A percentile compares a stretch with the other conserved stretches of the same genome.
phyloP scores from a whole-genome alignment of 306 rosid species.

The Arachis stenosperma region DNA sequence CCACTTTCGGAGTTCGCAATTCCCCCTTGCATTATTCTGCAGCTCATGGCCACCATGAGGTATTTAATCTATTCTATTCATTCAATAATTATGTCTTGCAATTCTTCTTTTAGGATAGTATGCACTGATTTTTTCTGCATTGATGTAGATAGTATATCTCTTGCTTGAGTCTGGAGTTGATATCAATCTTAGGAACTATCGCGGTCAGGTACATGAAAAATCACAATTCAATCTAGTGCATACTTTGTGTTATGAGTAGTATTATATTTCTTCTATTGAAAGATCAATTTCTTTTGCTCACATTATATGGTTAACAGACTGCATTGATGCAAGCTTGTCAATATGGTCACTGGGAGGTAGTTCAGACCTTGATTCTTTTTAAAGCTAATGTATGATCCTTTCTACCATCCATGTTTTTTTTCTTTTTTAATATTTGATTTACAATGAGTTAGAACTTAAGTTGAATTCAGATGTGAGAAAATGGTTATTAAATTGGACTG shows the following conservation, averaged over 20 bases:
- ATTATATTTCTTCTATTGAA: not conserved
- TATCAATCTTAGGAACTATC: conserved; percentile 88
- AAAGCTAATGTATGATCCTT: conserved; percentile 69
- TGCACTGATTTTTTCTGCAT: conserved; percentile 37
- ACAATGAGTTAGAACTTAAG: conserved; percentile 6
- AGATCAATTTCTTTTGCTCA: conserved; percentile 21
- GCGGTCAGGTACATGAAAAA: conserved; percentile 75
- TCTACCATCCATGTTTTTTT: conserved; percentile 19
- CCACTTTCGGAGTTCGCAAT: conserved; percentile 94
- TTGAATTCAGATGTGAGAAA: conserved; percentile 17
- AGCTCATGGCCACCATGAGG: conserved; percentile 99
- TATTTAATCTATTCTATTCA: conserved; percentile 39
- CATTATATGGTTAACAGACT: conserved; percentile 63
- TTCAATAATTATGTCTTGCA: not conserved
- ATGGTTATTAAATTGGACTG: conserved; percentile 39
- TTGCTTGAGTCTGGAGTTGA: conserved; percentile 95
- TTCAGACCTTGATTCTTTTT: conserved; percentile 71
- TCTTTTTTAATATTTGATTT: conserved; percentile 20
- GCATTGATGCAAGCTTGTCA: conserved; percentile 99
- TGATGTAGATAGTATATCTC: conserved; percentile 75
- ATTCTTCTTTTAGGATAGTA: not conserved
- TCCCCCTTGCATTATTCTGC: conserved; percentile 98
- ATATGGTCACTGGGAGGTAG: conserved; percentile 98
- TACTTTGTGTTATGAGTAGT: conserved; percentile 12
- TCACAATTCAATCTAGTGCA: not conserved